These are phyloP conservation scores for Trametes versicolor DNA, from an alignment of 1,284 basidiomycete species.

Conservation along the genomic window DNA sequence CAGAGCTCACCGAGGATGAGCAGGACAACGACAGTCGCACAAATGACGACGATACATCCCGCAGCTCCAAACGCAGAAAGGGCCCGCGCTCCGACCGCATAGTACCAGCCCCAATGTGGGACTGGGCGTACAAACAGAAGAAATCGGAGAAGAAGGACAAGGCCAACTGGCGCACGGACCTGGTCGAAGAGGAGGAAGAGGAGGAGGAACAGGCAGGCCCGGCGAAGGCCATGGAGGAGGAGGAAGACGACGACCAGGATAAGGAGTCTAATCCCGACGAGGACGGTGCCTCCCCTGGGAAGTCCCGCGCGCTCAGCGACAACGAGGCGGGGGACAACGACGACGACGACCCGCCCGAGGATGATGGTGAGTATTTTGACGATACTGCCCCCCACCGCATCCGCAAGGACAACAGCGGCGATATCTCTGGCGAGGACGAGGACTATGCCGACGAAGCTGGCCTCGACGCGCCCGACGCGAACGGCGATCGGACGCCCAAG, in stretches of 20 bases:
- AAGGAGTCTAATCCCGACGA: slow-evolving; percentile 30
- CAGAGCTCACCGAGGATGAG: slow-evolving; percentile 84
- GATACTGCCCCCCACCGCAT: slow-evolving; percentile 21
- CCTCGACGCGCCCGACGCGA: slow-evolving; percentile 27
- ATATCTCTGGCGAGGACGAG: slow-evolving; percentile 42
- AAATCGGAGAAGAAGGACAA: slow-evolving; percentile 43
- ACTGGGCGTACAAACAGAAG: slow-evolving; percentile 69
- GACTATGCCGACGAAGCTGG: slow-evolving; percentile 43
- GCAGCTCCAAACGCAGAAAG: slow-evolving; percentile 43
- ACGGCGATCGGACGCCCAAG: slow-evolving; percentile 32
- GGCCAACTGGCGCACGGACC: slow-evolving; percentile 49
- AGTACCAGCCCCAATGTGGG: slow-evolving; percentile 81
- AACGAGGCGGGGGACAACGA: slow-evolving; percentile 36
- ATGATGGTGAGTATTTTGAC: slow-evolving; percentile 30
- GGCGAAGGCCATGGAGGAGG: slow-evolving; percentile 70
- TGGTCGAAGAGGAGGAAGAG: slow-evolving; percentile 61
- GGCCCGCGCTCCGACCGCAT: slow-evolving; percentile 67
- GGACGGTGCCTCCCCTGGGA: slow-evolving; percentile 23
- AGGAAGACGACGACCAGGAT: slow-evolving; percentile 60
- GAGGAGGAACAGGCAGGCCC: slow-evolving; percentile 62
- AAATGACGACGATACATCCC: slow-evolving; percentile 31
- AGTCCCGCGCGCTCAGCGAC: slow-evolving; percentile 31
- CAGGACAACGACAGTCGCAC: slow-evolving; percentile 53
- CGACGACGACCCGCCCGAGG: slow-evolving; percentile 29
- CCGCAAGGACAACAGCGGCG: slow-evolving; percentile 27